Evolutionary conservation across 306 rosid genomes (phyloP), one percentile per base, ranked within the genome.

Genomic region (Trifolium subterraneum): DNA sequence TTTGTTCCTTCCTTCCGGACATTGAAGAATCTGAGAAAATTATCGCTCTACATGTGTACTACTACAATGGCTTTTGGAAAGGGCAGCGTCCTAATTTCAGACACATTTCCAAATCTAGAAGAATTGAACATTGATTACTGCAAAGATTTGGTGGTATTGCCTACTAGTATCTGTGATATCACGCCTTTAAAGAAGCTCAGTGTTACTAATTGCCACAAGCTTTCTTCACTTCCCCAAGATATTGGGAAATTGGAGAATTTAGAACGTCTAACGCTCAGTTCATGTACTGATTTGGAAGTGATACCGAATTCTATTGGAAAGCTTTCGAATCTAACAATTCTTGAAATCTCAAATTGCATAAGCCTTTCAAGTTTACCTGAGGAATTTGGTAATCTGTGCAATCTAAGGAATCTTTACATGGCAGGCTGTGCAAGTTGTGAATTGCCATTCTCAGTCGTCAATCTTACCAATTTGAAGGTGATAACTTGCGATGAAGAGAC

Each of bases 311-410:
- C 93, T 2, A 76, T 71, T 47, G 47, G 36, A 47, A 63, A 15
- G 2, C 90, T 92, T 14, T 10, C 36, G 0, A 79, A 68, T 10
- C 25, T 89, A 55, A 31, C 42, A 1, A 25, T 64, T 52, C 78
- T 92, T 7, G 93, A 92, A 81, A 70, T 89, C 47, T 83, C 91
- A 54, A n/a, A n/a, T n/a, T n/a, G 96, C 81, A 75, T 77, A 73
- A 83, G 87, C 77, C 69, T 90, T 45, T 11, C 58, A 31, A 67
- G 31, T 38, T 75, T 92, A 50, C 92, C 97, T 0, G 86, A 45
- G 59, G 71, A 83, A 15, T 56, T 89, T 25, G 91, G 92, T 39
- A 68, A 71, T 22, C 52, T 90, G 18, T 7, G 11, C 27, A 23
- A 64, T 9, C 80, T 90, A 67, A 66, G 18, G 14, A 86, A 76